phyloP scores from a whole-genome alignment of 2,329 filamentous ascomycete genomes.

The Claviceps fusiformis region DNA sequence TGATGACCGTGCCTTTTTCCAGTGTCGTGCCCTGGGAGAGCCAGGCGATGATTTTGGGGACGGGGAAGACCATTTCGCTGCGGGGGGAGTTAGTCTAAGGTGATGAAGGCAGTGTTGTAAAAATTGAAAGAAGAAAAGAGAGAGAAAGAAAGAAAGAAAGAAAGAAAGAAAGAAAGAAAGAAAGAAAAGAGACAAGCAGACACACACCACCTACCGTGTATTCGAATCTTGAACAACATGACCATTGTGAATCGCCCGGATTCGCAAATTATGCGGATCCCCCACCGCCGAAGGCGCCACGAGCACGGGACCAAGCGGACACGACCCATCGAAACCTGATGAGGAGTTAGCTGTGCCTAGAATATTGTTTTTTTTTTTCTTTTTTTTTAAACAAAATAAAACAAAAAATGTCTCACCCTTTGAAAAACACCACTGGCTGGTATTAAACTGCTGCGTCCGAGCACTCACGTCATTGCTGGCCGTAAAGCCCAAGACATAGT shows the following conservation, averaged over 20 bases:
- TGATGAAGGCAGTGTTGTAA: too few species aligned
- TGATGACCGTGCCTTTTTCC: conserved; percentile 46
- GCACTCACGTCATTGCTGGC: conserved; percentile 25
- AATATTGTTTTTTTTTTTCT: too few species aligned
- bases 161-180: not conserved
- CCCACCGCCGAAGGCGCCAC: conserved; percentile 16
- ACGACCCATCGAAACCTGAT: conserved; percentile 31
- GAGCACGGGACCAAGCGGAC: conserved; percentile 29
- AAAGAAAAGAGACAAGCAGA: too few species aligned
- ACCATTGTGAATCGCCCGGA: conserved; percentile 23
- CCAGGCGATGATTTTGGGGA: conserved; percentile 42
- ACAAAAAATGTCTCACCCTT: too few species aligned
- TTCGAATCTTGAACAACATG: conserved; percentile 22
- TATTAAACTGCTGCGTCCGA: conserved; percentile 22
- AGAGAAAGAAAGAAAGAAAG: not conserved
- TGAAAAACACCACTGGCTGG: conserved; percentile 28
- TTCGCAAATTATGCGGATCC: conserved; percentile 17
- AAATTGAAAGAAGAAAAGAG: not conserved
- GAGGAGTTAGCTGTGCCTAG: not conserved
- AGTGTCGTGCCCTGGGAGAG: conserved; percentile 46
- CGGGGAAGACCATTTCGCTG: conserved; percentile 41
- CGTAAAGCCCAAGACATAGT: conserved; percentile 27
- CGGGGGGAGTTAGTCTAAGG: not conserved
- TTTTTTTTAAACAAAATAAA: too few species aligned
- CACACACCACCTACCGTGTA: conserved; percentile 15